phyloP scores from a whole-genome alignment of 1,284 basidiomycete species.

The Anthracocystis walkeri region DNA sequence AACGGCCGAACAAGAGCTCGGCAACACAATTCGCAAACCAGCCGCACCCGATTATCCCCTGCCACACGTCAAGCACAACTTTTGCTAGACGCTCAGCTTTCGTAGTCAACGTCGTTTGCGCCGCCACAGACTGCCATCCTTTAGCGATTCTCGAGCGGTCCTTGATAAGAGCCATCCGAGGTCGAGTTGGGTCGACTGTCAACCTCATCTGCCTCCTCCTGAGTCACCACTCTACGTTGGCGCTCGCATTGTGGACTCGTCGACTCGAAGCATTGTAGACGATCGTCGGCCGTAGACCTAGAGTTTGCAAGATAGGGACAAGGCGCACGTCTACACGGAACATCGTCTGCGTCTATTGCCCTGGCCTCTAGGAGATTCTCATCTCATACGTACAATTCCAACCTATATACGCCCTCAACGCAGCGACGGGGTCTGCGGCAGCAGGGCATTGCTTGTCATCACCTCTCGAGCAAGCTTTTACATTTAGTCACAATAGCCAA shows the following conservation, averaged over 20 bases:
- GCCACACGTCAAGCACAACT: too few relatives aligned
- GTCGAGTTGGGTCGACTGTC: not conserved
- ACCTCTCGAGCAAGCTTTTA: not conserved
- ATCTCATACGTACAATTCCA: not conserved
- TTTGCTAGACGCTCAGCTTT: too few relatives aligned
- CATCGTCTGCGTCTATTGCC: not conserved
- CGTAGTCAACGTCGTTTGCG: too few relatives aligned
- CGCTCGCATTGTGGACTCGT: not conserved
- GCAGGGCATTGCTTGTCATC: not conserved
- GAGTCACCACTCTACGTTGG: not conserved
- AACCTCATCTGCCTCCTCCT: not conserved
- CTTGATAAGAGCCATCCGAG: too few relatives aligned
- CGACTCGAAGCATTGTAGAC: slow-evolving; percentile 15
- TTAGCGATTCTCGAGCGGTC: too few relatives aligned
- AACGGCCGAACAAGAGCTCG: not conserved
- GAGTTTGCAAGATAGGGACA: slow-evolving; percentile 20
- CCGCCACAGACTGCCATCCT: too few relatives aligned
- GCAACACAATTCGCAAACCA: not conserved
- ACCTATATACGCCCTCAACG: not conserved
- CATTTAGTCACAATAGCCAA: not conserved
- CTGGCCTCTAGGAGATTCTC: too few relatives aligned
- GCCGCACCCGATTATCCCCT: too few relatives aligned
- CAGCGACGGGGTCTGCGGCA: not conserved
- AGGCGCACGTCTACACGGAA: slow-evolving; percentile 30
- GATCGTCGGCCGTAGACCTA: slow-evolving; percentile 28